Evolutionary conservation across 768 basidiomycete genomes (phyloP).

Genomic region (Boletus insuetus): DNA sequence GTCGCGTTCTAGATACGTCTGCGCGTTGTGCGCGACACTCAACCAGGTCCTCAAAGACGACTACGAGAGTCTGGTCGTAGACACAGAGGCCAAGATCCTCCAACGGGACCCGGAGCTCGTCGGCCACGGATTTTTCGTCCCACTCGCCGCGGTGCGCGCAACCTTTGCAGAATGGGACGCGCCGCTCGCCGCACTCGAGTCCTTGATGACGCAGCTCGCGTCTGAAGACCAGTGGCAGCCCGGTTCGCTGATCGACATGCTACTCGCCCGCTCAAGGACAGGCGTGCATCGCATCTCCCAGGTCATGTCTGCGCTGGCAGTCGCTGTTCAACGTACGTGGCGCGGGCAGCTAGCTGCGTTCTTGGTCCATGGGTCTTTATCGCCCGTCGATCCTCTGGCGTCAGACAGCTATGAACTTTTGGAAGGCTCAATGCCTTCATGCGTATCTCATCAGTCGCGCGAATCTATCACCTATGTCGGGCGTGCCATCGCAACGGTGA

Average conservation of each 20-base stretch:
- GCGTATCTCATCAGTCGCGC: slow-evolving; percentile 65
- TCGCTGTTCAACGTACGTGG: slow-evolving; percentile 81
- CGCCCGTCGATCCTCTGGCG: slow-evolving; percentile 60
- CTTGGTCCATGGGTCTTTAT: slow-evolving; percentile 73
- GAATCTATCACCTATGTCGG: slow-evolving; percentile 88
- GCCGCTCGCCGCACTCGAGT: slow-evolving; percentile 69
- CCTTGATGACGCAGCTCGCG: slow-evolving; percentile 62
- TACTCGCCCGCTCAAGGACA: slow-evolving; percentile 67
- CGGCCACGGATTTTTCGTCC: slow-evolving; percentile 79
- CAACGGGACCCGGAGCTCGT: slow-evolving; percentile 73
- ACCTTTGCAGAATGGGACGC: slow-evolving; percentile 88
- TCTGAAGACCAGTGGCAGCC: slow-evolving; percentile 53
- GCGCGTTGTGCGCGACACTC: slow-evolving; percentile 72
- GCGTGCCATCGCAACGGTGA: slow-evolving; percentile 81
- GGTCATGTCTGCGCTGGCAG: slow-evolving; percentile 68
- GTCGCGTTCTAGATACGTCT: slow-evolving; percentile 72
- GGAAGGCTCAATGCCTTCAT: slow-evolving; percentile 69
- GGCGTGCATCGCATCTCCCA: slow-evolving; percentile 75
- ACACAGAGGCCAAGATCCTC: slow-evolving; percentile 79
- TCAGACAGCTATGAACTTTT: slow-evolving; percentile 57
- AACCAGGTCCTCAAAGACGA: slow-evolving; percentile 72
- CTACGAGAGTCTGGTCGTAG: slow-evolving; percentile 75
- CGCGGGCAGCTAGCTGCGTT: slow-evolving; percentile 79
- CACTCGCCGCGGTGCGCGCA: slow-evolving; percentile 79
- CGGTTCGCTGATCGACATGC: slow-evolving; percentile 77